Evolutionary conservation across 176 grass and related monocot genomes (phyloP).

Genomic region (Melocanna baccifera): DNA sequence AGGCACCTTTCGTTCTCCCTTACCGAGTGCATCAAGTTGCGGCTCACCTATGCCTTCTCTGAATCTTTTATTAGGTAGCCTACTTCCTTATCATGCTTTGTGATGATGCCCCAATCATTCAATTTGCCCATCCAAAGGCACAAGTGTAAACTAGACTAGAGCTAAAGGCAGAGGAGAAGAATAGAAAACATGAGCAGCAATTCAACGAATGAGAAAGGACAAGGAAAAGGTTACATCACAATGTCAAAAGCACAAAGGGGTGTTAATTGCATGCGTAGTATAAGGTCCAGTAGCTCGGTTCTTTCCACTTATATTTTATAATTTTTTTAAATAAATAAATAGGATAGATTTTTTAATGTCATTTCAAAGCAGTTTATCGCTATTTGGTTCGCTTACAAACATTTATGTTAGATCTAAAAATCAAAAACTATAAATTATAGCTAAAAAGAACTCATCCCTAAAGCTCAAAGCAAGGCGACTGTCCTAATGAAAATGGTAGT

Average conservation of each 20-base stretch:
- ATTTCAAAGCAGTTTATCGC: no score
- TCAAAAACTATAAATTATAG: no score
- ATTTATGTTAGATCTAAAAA: no score
- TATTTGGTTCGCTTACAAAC: no score
- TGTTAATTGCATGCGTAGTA: background rate
- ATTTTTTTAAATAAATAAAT: no score
- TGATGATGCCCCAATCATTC: constrained; percentile 4
- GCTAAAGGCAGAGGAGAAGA: background rate
- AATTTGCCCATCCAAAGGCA: constrained; percentile 3
- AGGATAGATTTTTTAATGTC: no score
- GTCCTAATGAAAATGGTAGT: background rate
- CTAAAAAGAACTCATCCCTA: background rate
- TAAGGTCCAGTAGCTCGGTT: background rate
- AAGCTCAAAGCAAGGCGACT: background rate
- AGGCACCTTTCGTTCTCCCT: background rate
- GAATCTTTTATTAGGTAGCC: constrained; percentile 30
- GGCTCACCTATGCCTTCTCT: no score
- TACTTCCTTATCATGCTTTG: constrained; percentile 25
- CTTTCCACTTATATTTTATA: no score
- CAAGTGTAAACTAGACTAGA: background rate
- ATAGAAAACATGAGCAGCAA: constrained; percentile 13
- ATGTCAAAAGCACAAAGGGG: constrained; percentile 32
- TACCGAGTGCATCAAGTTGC: background rate
- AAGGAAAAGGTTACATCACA: background rate
- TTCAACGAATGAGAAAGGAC: constrained; percentile 7